Evolutionary conservation across 805 yeast species (phyloP), one percentile per base, ranked within the genome.

Genomic region (Saccharomycopsis guyanensis): DNA sequence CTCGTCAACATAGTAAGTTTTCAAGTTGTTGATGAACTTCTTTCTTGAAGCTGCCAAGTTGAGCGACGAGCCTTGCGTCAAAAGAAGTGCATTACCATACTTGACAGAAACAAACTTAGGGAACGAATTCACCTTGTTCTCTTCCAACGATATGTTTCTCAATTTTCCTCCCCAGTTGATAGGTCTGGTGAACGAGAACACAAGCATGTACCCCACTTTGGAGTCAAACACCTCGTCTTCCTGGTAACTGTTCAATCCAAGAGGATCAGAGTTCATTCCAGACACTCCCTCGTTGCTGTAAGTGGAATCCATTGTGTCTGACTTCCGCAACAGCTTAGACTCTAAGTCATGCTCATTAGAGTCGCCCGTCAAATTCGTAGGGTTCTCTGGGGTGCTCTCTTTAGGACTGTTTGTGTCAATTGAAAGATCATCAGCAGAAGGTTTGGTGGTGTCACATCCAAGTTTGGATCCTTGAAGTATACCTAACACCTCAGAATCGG

Each of bases 401-500:
- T 33, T 33, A 15, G 20, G 10, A 33, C 20, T 33, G 18, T 15
- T 15, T 15, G 37, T 10, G 12, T 39, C 39, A 16, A 45, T 41
- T n/a, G 23, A 24, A 27, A 50, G 47, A n/a, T 32, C 18, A 12
- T 40, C 51, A 25, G 48, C 15, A 12, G 37, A 19, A 10, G 65
- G 62, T 41, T 59, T 63, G 42, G 59, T 46, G 40, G 69, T 56
- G 57, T 76, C 76, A 22, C 72, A 73, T n/a, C 82, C 80, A 27
- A 76, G 60, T 45, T 71, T 73, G 0, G 71, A 57, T 27, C 75
- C 72, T 42, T 66, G 68, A 29, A 77, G 54, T 12, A 74, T 67
- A 22, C 67, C 62, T 7, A 69, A 49, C 23, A 77, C 71, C 18
- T 70, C 73, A 7, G 65, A 60, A 46, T 66, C 69, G 13, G 62